A percentile compares a stretch with the other conserved stretches of the same genome.
phyloP scores from a whole-genome alignment of 2,329 filamentous ascomycete species.

The Pseudogymnoascus sp. region DNA sequence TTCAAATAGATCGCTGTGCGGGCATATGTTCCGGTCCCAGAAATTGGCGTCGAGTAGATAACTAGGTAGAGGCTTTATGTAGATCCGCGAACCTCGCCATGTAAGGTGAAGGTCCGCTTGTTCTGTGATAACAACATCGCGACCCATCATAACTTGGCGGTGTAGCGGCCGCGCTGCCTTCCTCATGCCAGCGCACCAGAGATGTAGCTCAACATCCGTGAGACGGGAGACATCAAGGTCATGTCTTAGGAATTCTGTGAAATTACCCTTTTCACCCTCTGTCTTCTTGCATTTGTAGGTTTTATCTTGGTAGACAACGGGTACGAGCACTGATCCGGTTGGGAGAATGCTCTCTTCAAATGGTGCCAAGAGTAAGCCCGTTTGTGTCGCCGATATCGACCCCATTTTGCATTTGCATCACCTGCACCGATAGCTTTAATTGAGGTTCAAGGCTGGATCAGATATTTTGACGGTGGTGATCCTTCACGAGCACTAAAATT shows the following conservation, averaged over 20 bases:
- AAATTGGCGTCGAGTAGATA: conserved; percentile 24
- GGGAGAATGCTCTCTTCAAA: background rate
- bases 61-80: conserved; percentile 28
- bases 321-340: background rate
- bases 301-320: background rate
- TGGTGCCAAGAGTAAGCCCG: background rate
- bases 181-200: conserved; percentile 15
- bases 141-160: conserved; percentile 23
- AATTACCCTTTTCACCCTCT: background rate
- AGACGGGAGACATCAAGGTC: conserved; percentile 10
- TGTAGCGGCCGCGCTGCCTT: conserved; percentile 22
- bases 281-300: background rate
- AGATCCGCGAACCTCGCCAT: conserved; percentile 24
- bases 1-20: conserved; percentile 7
- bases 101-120: conserved; percentile 30
- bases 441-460: background rate
- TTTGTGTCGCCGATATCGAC: background rate
- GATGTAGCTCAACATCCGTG: conserved; percentile 10
- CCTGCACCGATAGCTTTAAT: background rate
- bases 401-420: background rate
- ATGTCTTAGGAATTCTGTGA: background rate
- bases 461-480: background rate
- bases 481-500: background rate
- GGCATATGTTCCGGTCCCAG: conserved; percentile 18
- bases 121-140: conserved; percentile 28